phyloP scores from a whole-genome alignment of 768 basidiomycete species.

The Zangia roseola region DNA sequence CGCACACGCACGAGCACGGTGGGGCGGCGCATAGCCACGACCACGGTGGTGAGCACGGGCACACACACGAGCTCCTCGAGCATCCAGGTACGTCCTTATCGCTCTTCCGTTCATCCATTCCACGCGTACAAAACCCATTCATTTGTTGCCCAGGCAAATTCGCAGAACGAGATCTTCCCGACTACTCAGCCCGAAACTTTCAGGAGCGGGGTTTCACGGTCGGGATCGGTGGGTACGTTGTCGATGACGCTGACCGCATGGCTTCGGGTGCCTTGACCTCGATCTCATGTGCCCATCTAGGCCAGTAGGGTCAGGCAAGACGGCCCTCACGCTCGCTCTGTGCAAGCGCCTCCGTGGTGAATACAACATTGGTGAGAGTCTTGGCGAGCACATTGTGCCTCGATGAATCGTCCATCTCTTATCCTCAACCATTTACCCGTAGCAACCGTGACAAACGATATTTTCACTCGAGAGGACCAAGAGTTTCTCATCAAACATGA shows the following conservation, averaged over 20 bases:
- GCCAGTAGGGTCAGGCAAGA: slow-evolving; percentile 98
- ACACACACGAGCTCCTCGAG: slow-evolving; percentile 92
- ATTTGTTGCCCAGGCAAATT: slow-evolving; percentile 66
- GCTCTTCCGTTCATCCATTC: neutral
- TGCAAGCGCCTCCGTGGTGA: slow-evolving; percentile 77
- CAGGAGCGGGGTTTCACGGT: slow-evolving; percentile 93
- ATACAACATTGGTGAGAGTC: slow-evolving; percentile 82
- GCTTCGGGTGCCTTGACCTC: neutral
- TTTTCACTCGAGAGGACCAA: slow-evolving; percentile 97
- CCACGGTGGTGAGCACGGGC: slow-evolving; percentile 80
- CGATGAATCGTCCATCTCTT: neutral
- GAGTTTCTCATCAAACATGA: slow-evolving; percentile 94
- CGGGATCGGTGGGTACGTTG: slow-evolving; percentile 91
- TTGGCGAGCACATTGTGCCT: slow-evolving; percentile 3
- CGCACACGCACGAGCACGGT: slow-evolving; percentile 53
- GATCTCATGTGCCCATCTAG: slow-evolving; percentile 39
- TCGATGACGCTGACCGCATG: neutral
- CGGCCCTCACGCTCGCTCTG: slow-evolving; percentile 87
- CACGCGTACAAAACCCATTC: neutral
- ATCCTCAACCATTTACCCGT: slow-evolving; percentile 11
- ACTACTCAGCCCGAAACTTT: slow-evolving; percentile 82
- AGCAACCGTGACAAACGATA: slow-evolving; percentile 99
- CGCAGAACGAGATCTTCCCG: slow-evolving; percentile 88
- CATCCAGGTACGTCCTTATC: slow-evolving; percentile 61
- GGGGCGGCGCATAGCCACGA: slow-evolving; percentile 45